These are phyloP conservation scores for Salix brachista DNA, from an alignment of 345 rosid species.

Conservation along the genomic window DNA sequence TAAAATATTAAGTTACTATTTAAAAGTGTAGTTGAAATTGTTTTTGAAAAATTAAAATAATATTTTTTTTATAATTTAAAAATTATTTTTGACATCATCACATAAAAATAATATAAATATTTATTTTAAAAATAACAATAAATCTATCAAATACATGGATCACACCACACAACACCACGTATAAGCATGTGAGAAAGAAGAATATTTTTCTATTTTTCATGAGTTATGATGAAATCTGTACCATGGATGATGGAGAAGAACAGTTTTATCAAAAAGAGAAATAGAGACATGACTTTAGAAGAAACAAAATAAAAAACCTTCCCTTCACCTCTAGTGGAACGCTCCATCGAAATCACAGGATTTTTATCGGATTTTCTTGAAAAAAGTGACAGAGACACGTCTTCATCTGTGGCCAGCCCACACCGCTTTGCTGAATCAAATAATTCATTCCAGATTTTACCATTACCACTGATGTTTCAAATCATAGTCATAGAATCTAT, in stretches of 20 bases:
- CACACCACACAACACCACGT: too few species aligned
- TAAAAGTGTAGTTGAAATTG: too few species aligned
- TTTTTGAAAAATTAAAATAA: too few species aligned
- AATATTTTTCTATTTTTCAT: too few species aligned
- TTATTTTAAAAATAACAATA: too few species aligned
- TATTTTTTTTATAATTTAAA: too few species aligned
- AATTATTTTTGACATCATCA: too few species aligned
- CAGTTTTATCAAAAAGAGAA: too few species aligned
- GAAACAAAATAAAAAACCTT: constrained; percentile 6
- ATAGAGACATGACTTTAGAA: constrained; percentile 7
- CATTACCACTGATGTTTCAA: constrained; percentile 25
- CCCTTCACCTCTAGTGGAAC: constrained; percentile 13
- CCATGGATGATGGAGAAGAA: constrained; percentile 8
- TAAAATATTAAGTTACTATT: too few species aligned
- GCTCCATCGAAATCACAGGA: constrained; percentile 27
- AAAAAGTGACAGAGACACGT: constrained; percentile 24
- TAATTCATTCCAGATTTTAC: constrained; percentile 13
- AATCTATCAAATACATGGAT: too few species aligned
- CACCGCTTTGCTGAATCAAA: constrained; percentile 18
- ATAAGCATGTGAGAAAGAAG: too few species aligned
- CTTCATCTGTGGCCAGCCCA: constrained; percentile 16
- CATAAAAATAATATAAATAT: too few species aligned
- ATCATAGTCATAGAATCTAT: constrained; percentile 19
- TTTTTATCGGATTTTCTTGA: constrained; percentile 23
- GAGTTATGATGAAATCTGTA: not conserved